phyloP scores from a whole-genome alignment of 306 rosid genomes.

The Notholithocarpus densiflorus region DNA sequence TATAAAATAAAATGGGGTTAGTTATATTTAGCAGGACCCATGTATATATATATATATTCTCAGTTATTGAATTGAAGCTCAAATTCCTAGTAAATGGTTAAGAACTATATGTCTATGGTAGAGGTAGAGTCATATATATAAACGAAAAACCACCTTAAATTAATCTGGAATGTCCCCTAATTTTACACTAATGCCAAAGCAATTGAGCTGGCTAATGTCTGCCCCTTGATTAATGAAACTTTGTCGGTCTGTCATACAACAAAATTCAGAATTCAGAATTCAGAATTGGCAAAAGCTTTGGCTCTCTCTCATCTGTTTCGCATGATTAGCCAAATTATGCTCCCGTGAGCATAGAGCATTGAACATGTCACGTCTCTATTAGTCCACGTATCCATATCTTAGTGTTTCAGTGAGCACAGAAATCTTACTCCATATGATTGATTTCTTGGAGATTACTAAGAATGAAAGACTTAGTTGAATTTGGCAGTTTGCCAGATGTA shows the following conservation, averaged over 20 bases:
- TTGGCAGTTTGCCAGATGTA: constrained; percentile 19
- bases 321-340: constrained; percentile 33
- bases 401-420: constrained; percentile 25
- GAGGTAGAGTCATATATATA: constrained; percentile 33
- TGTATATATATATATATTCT: not conserved
- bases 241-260: constrained; percentile 52
- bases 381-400: constrained; percentile 38
- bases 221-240: constrained; percentile 57
- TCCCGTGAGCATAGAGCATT: not conserved
- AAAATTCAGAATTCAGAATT: not conserved
- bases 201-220: constrained; percentile 89
- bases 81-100: constrained; percentile 40
- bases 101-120: constrained; percentile 19
- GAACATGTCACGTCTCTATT: constrained; percentile 2
- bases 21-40: too few species aligned
- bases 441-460: constrained; percentile 9
- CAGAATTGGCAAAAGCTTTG: not conserved
- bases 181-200: constrained; percentile 62
- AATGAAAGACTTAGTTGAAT: constrained; percentile 4
- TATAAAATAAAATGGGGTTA: constrained; percentile 2
- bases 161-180: constrained; percentile 48
- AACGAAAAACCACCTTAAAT: constrained; percentile 21
- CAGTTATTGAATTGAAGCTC: not conserved
- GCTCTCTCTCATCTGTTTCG: not conserved
- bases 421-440: constrained; percentile 10